These are phyloP conservation scores for Lodderomyces pseudojiufengensis DNA, from an alignment of 1,139 yeast species.

Conservation along the genomic window DNA sequence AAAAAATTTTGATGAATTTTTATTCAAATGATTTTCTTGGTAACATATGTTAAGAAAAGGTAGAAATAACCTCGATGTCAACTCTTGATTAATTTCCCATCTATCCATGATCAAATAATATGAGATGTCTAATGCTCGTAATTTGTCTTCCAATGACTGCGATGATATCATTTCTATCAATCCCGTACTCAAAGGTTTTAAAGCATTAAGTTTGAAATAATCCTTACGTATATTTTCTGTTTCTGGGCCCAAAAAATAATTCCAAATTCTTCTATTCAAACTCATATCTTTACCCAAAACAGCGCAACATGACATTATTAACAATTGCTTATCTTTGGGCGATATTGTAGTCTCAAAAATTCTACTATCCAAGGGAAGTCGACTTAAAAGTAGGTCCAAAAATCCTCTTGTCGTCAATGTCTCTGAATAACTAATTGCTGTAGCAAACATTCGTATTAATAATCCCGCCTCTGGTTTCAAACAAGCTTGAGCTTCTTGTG, in stretches of 20 bases:
- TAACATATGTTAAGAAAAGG: slow-evolving; percentile 51
- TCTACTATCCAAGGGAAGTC: slow-evolving; percentile 61
- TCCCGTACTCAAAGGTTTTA: slow-evolving; percentile 48
- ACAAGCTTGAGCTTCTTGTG: slow-evolving; percentile 57
- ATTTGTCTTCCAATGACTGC: slow-evolving; percentile 26
- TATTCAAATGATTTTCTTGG: slow-evolving; percentile 41
- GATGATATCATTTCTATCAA: slow-evolving; percentile 46
- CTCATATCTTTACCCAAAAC: slow-evolving; percentile 89
- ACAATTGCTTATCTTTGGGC: slow-evolving; percentile 50
- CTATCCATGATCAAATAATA: slow-evolving; percentile 73
- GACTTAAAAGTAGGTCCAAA: slow-evolving; percentile 70
- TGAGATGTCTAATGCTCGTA: slow-evolving; percentile 59
- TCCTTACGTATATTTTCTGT: slow-evolving; percentile 19
- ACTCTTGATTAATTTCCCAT: slow-evolving; percentile 83
- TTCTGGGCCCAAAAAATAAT: slow-evolving; percentile 83
- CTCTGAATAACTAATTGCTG: slow-evolving; percentile 56
- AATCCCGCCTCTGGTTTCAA: slow-evolving; percentile 78
- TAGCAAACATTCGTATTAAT: slow-evolving; percentile 66
- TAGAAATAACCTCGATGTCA: slow-evolving; percentile 66
- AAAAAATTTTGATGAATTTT: slow-evolving; percentile 64
- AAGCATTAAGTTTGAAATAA: slow-evolving; percentile 60
- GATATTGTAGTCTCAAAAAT: slow-evolving; percentile 49
- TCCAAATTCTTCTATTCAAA: slow-evolving; percentile 87
- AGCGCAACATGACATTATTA: slow-evolving; percentile 66
- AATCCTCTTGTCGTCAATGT: slow-evolving; percentile 84